Base-by-base conservation (phyloP, 139 green algal species). In the Pleodorina starrii region DNA sequence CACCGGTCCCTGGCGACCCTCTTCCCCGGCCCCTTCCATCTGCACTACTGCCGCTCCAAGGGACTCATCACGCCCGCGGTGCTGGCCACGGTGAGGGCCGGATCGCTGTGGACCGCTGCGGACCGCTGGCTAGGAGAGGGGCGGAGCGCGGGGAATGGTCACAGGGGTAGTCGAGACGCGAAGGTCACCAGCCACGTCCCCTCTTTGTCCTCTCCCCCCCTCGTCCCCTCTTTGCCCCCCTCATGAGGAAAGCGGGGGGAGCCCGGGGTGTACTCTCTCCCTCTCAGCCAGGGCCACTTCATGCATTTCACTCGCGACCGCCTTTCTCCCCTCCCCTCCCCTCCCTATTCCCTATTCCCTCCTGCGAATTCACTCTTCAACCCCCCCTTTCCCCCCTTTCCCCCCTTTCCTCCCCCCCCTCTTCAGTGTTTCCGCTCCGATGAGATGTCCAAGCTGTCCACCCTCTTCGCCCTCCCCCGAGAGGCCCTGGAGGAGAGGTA, bases 21-120 rank as follows among this genome's bases (percentile, higher is more conserved):
- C 40, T 86, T 76, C 54, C 40, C 38, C 40, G 79, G 79, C 0
- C 79, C 79, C 79, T 86, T 86, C 54, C 79, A 75, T 40, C 4
- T 76, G 38, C 57, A 57, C 42, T 75, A 35, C 21, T 46, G 21
- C 10, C 40, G 79, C 10, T n/a, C 14, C 54, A 86, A 86, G 57
- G 79, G 79, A n/a, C 9, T 86, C 54, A 75, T 59, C 32, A 86
- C 79, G 10, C 9, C 42, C 9, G 35, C 32, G 17, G 4, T 36
- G n/a, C 50, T 84, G 46, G 50, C 50, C 6, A 48, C 75, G 48
- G 48, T 86, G 42, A 16, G 72, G 38, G 21, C 29, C 25, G n/a
- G n/a, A n/a, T n/a, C n/a, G n/a, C n/a, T n/a, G n/a, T n/a, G n/a
- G n/a, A n/a, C n/a, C n/a, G n/a, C n/a, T n/a, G n/a, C n/a, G n/a